phyloP scores from a whole-genome alignment of 2,329 filamentous ascomycete genomes.

The Alternaria panax region DNA sequence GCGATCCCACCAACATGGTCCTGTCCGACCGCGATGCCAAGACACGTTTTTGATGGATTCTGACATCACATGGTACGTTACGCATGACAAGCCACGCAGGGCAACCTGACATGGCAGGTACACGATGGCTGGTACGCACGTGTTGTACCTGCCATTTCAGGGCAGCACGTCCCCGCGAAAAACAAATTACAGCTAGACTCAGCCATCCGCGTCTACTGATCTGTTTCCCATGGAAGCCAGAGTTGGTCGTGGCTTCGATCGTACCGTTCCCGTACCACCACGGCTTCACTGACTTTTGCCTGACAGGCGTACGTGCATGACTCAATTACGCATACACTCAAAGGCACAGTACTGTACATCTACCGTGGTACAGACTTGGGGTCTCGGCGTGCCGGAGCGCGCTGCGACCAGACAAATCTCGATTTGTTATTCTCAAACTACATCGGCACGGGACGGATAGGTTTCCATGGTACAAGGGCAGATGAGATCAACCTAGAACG shows the following conservation, averaged over 20 bases:
- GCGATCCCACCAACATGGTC: neutral
- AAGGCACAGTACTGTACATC: neutral
- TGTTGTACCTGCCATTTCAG: conserved; percentile 10
- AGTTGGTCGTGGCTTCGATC: neutral
- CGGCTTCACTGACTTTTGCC: neutral
- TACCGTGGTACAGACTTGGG: conserved; percentile 1
- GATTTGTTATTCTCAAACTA: conserved; percentile 2
- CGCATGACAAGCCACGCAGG: conserved; percentile 4
- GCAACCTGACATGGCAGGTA: conserved; percentile 1
- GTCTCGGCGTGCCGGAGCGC: conserved; percentile 4
- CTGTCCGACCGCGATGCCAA: conserved; percentile 1
- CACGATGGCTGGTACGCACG: conserved; percentile 14
- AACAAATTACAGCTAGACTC: neutral
- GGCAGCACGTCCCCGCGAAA: conserved; percentile 1
- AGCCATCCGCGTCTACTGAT: neutral
- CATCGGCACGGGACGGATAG: conserved; percentile 1
- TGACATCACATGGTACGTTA: conserved; percentile 2
- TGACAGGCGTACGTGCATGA: conserved; percentile 3
- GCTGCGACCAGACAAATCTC: neutral
- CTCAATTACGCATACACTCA: neutral
- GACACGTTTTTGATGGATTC: neutral
- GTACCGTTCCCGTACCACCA: neutral
- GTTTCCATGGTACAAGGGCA: neutral
- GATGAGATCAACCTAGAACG: neutral
- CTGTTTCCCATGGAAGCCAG: neutral